A percentile compares a stretch with the other conserved stretches of the same genome.
phyloP scores from a whole-genome alignment of 192 early-diverging fungal genomes.

The Coemansia sp. region DNA sequence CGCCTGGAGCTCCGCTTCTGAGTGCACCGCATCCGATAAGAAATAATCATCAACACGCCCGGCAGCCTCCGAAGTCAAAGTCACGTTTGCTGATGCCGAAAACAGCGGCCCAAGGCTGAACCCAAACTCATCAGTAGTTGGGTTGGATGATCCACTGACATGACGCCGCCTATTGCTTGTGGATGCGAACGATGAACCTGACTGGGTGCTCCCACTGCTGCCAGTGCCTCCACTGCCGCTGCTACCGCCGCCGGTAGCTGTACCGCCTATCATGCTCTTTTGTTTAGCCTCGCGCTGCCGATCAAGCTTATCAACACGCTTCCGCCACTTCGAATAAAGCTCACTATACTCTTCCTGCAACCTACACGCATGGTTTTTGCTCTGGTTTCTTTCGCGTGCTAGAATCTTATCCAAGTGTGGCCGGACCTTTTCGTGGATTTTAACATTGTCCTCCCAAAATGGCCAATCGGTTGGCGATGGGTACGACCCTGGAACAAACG shows the following conservation, averaged over 20 bases:
- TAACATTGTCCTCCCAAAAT: slow-evolving; percentile 43
- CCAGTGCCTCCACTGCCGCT: background rate
- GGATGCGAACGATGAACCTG: slow-evolving; percentile 11
- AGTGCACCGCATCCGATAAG: slow-evolving; percentile 70
- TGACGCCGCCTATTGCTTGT: slow-evolving; percentile 19
- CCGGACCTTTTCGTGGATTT: slow-evolving; percentile 20
- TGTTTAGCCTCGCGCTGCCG: slow-evolving; percentile 46
- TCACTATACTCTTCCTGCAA: slow-evolving; percentile 46
- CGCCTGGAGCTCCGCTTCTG: slow-evolving; percentile 75
- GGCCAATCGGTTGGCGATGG: slow-evolving; percentile 43
- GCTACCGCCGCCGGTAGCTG: background rate
- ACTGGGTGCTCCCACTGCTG: slow-evolving; percentile 3
- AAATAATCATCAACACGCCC: slow-evolving; percentile 44
- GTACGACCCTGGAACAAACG: slow-evolving; percentile 38
- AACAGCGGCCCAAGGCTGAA: slow-evolving; percentile 46
- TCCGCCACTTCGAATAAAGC: slow-evolving; percentile 44
- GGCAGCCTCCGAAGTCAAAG: background rate
- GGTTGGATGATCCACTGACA: slow-evolving; percentile 3
- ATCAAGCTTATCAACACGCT: slow-evolving; percentile 47
- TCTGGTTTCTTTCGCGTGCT: slow-evolving; percentile 18
- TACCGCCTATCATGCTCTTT: slow-evolving; percentile 9
- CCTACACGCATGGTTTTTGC: slow-evolving; percentile 15
- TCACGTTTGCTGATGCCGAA: slow-evolving; percentile 25
- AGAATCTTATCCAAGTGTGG: slow-evolving; percentile 31
- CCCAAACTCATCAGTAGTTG: slow-evolving; percentile 37